These are phyloP conservation scores for Leccinellum albellum DNA, from an alignment of 768 basidiomycete species.

Conservation along the genomic window DNA sequence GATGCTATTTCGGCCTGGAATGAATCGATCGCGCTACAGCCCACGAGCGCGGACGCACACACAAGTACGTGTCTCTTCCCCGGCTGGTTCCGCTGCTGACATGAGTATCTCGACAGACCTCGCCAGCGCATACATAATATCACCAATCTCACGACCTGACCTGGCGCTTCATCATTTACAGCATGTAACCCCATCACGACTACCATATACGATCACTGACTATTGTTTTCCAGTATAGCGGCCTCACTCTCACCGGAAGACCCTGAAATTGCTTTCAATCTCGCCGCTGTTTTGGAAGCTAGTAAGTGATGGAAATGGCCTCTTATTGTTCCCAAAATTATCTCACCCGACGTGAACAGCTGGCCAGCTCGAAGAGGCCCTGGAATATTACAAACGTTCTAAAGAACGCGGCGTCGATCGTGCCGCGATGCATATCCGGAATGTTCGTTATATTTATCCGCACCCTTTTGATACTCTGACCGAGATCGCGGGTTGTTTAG, in stretches of 20 bases:
- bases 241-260: constrained; percentile 82
- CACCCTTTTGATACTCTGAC: constrained; percentile 15
- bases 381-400: constrained; percentile 78
- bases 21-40: constrained; percentile 76
- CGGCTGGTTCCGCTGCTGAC: constrained; percentile 17
- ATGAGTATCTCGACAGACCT: constrained; percentile 52
- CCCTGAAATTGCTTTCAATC: constrained; percentile 88
- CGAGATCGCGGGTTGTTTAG: constrained; percentile 36
- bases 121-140: constrained; percentile 86
- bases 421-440: constrained; percentile 78
- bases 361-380: constrained; percentile 74
- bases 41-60: constrained; percentile 81
- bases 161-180: constrained; percentile 81
- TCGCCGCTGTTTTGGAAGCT: constrained; percentile 87
- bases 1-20: constrained; percentile 85
- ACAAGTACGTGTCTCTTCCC: constrained; percentile 56
- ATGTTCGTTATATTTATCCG: constrained; percentile 45
- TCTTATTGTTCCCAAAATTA: constrained; percentile 37
- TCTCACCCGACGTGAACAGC: constrained; percentile 42
- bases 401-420: constrained; percentile 76
- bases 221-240: constrained; percentile 60
- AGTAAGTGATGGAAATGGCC: constrained; percentile 45
- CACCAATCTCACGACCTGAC: constrained; percentile 75
- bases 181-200: constrained; percentile 40
- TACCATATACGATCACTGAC: constrained; percentile 30